Evolutionary conservation across 2,329 filamentous ascomycete genomes (phyloP).

Genomic region (Aspergillus japonicus): DNA sequence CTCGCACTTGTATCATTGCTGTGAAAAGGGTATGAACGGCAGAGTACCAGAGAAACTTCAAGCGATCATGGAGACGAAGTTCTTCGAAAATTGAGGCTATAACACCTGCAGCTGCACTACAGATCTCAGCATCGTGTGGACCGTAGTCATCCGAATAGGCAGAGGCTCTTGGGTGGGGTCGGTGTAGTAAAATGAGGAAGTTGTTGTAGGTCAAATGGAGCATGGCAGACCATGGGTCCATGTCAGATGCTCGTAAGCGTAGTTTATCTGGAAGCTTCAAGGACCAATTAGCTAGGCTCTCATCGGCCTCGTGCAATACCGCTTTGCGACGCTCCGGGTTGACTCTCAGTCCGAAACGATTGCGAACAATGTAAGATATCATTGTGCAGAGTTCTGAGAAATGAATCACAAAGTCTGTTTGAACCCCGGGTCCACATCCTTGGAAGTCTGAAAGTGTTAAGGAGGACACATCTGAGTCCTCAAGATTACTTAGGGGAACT

Average conservation of each 20-base stretch:
- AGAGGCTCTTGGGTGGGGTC: constrained; percentile 44
- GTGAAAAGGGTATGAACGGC: constrained; percentile 47
- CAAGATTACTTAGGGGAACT: constrained; percentile 39
- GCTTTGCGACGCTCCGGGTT: constrained; percentile 43
- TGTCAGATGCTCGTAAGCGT: constrained; percentile 41
- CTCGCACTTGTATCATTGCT: constrained; percentile 49
- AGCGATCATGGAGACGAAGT: constrained; percentile 40
- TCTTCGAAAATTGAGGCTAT: constrained; percentile 48
- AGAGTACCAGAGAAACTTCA: constrained; percentile 47
- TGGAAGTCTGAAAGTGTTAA: constrained; percentile 49
- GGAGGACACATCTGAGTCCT: constrained; percentile 52
- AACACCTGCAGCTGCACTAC: constrained; percentile 45
- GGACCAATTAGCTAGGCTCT: constrained; percentile 44
- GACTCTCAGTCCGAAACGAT: constrained; percentile 43
- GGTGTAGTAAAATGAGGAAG: constrained; percentile 47
- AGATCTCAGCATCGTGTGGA: constrained; percentile 47
- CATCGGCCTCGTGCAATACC: constrained; percentile 42
- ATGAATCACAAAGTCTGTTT: constrained; percentile 48
- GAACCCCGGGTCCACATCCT: constrained; percentile 46
- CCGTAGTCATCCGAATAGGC: constrained; percentile 47
- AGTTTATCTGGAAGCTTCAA: constrained; percentile 42
- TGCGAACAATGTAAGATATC: constrained; percentile 47
- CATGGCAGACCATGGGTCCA: constrained; percentile 46
- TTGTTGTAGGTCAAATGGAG: constrained; percentile 48
- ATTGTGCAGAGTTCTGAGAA: constrained; percentile 53